Evolutionary conservation across 2,329 filamentous ascomycete species (phyloP).

Genomic region (Colletotrichum chrysophilum): DNA sequence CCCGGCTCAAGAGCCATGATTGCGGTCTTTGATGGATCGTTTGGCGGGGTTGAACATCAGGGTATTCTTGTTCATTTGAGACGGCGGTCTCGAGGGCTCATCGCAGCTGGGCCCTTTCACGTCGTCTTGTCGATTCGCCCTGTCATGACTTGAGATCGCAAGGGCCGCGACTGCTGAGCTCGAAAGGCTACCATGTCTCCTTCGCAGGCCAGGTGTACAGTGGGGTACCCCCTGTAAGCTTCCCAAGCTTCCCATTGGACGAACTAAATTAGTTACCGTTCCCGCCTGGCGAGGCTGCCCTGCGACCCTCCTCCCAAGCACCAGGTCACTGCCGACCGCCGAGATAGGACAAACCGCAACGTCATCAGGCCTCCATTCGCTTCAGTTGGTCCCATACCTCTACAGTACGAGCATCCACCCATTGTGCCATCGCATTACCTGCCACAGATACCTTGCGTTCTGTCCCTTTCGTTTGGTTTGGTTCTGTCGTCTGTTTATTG

Average conservation of each 20-base stretch:
- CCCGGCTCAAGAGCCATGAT: conserved; percentile 70
- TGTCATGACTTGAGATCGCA: conserved; percentile 23
- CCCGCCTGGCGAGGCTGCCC: conserved; percentile 15
- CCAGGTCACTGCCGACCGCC: background rate
- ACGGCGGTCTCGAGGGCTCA: conserved; percentile 26
- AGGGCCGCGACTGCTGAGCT: background rate
- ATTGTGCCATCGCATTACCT: background rate
- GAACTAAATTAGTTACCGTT: conserved; percentile 8
- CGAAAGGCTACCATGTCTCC: conserved; percentile 22
- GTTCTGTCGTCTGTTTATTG: background rate
- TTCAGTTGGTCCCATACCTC: background rate
- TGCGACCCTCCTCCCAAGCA: background rate
- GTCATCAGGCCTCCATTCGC: conserved; percentile 1
- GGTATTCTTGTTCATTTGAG: background rate
- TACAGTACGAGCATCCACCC: background rate
- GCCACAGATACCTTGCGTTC: background rate
- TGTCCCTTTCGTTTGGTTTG: background rate
- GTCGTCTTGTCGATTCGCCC: background rate
- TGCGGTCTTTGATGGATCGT: conserved; percentile 23
- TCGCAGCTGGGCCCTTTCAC: conserved; percentile 24
- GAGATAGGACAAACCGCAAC: conserved; percentile 3
- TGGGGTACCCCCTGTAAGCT: conserved; percentile 14
- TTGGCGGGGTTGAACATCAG: conserved; percentile 19
- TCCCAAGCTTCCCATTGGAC: conserved; percentile 18
- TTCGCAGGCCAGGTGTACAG: conserved; percentile 12